phyloP scores from a whole-genome alignment of 495 filamentous ascomycete genomes.

The Pseudevernia furfuracea region DNA sequence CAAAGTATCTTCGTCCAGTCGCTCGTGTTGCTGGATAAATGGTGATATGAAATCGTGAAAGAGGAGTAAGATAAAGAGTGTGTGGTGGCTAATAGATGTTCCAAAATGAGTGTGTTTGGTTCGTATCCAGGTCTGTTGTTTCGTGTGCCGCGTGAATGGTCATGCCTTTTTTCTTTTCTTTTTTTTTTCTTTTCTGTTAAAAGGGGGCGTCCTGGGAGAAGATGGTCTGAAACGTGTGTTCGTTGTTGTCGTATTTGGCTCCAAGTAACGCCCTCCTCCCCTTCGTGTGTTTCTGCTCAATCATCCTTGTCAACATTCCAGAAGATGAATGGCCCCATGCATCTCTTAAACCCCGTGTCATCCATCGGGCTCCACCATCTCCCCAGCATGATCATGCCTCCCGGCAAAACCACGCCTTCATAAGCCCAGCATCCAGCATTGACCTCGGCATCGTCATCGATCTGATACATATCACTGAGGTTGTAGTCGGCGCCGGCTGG shows the following conservation, averaged over 20 bases:
- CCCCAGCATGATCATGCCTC: slow-evolving; percentile 42
- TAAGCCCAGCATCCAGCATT: slow-evolving; percentile 32
- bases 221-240: neutral
- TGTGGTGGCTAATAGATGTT: slow-evolving; percentile 1
- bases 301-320: slow-evolving; percentile 39
- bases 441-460: slow-evolving; percentile 15
- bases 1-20: neutral
- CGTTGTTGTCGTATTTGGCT: neutral
- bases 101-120: neutral
- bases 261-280: neutral
- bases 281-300: neutral
- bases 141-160: neutral
- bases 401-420: slow-evolving; percentile 46
- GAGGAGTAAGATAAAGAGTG: neutral
- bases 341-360: slow-evolving; percentile 22
- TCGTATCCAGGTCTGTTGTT: neutral
- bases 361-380: slow-evolving; percentile 36
- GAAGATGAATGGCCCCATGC: slow-evolving; percentile 47
- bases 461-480: neutral
- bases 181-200: neutral
- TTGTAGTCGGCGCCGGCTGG: neutral
- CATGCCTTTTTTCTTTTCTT: neutral
- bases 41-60: neutral
- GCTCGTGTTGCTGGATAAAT: neutral
- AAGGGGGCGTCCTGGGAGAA: neutral